Evolutionary conservation across 495 filamentous ascomycete species (phyloP), one percentile per base, ranked within the genome.

Genomic region (Podospora fimiseda): DNA sequence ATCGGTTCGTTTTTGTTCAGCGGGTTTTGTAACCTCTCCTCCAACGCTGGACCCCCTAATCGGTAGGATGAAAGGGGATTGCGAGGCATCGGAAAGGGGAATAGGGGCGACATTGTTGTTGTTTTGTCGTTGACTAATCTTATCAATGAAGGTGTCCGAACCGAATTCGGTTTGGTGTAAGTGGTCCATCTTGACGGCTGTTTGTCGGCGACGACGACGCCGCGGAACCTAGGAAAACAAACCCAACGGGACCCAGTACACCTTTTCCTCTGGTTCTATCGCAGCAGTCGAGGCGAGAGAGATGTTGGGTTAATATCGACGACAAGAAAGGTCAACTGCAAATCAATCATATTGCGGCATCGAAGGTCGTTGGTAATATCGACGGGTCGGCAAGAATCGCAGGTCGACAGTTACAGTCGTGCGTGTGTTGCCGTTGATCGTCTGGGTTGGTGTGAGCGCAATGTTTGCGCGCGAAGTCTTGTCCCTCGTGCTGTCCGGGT

Each of bases 131-230:
- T 72, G 67, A 24, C 62, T 63, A 46, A 80, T 61, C 60, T 81
- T 81, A 15, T 72, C 68, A 47, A 78, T 70, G 53, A 75, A 81
- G 56, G 74, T 75, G 61, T 72, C 68, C 43, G 78, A 81, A 46
- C 76, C 78, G 69, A 81, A 81, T 55, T 81, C 78, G 42, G 76
- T 78, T 40, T 77, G 66, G 48, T 81, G 78, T 50, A 72, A 62
- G 60, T 70, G 76, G 51, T 81, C 78, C 77, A 80, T 77, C 60
- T 38, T 64, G 48, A 41, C 50, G 48, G 51, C 51, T 55, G 52
- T 42, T 40, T 48, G 36, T 50, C 43, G 48, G 51, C 48, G 41
- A 59, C 36, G 41, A 59, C 36, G 50, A 48, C 18, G 48, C 43
- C 56, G 51, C 39, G 36, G 43, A 61, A 60, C 57, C 62, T 54